phyloP scores from a whole-genome alignment of 2,329 filamentous ascomycete species.

The Pseudogymnoascus sp. region DNA sequence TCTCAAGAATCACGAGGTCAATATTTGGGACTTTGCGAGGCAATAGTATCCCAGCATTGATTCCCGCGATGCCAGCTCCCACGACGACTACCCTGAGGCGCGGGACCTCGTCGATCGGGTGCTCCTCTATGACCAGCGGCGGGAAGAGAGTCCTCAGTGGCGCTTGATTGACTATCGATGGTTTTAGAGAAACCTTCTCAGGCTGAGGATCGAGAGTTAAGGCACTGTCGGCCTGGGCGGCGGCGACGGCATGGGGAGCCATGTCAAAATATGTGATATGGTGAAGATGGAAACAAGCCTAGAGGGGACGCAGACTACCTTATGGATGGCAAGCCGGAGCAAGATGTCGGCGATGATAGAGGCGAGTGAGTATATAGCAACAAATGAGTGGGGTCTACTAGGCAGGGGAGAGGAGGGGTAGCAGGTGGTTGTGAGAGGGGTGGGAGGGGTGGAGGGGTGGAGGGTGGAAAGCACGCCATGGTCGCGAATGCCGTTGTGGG shows the following conservation, averaged over 20 bases:
- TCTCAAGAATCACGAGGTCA: conserved; percentile 57
- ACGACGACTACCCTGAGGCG: conserved; percentile 38
- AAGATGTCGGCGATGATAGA: neutral
- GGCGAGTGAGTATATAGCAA: neutral
- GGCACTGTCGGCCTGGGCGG: neutral
- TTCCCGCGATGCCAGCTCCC: conserved; percentile 53
- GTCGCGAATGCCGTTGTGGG: neutral
- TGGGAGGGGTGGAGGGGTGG: neutral
- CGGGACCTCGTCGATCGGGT: conserved; percentile 9
- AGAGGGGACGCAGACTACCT: neutral
- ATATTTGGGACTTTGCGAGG: conserved; percentile 60
- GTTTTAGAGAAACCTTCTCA: neutral
- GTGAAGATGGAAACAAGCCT: neutral
- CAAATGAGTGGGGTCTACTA: neutral
- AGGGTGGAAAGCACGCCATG: neutral
- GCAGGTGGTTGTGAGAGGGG: neutral
- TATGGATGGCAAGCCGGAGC: neutral
- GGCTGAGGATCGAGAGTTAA: neutral
- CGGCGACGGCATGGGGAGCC: neutral
- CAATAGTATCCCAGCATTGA: conserved; percentile 55
- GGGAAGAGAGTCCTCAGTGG: conserved; percentile 10
- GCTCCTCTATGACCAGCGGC: conserved; percentile 10
- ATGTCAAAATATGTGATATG: neutral
- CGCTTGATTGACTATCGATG: neutral
- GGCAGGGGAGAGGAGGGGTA: neutral